A percentile compares a stretch with the other conserved stretches of the same genome.
phyloP scores from a whole-genome alignment of 2,329 filamentous ascomycete species.

The Cordyceps cateniannulata region DNA sequence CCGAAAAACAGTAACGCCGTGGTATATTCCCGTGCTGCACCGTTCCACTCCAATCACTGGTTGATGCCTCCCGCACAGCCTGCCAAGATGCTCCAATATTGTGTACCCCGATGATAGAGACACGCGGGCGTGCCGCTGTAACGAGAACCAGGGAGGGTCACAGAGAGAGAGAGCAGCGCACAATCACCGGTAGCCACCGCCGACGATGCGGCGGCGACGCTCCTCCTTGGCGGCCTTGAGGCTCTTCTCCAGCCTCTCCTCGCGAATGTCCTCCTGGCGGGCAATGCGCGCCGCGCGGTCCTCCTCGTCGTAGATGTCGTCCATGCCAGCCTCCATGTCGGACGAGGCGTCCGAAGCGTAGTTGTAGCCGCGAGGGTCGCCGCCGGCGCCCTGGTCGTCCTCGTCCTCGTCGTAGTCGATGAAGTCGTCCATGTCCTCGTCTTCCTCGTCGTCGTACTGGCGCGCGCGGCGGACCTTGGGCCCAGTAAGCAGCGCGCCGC shows the following conservation, averaged over 20 bases:
- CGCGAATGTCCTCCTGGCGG: constrained; percentile 59
- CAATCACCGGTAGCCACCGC: constrained; percentile 15
- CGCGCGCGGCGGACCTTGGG: constrained; percentile 25
- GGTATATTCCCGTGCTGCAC: neutral
- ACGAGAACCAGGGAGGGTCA: no score
- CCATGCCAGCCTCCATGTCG: constrained; percentile 72
- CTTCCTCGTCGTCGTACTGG: constrained; percentile 52
- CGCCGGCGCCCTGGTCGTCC: constrained; percentile 29
- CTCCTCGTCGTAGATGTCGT: constrained; percentile 70
- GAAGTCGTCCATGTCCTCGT: constrained; percentile 56
- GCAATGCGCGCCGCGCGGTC: constrained; percentile 54
- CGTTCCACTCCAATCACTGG: neutral
- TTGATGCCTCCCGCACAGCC: neutral
- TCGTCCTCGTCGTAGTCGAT: constrained; percentile 56
- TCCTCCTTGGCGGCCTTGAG: constrained; percentile 59
- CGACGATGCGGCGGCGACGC: constrained; percentile 37
- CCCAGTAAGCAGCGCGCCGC: constrained; percentile 35
- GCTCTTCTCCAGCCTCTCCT: constrained; percentile 54
- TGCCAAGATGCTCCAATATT: no score
- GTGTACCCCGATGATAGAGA: no score
- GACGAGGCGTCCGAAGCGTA: constrained; percentile 62
- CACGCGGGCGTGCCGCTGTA: no score
- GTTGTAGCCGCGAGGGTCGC: constrained; percentile 36
- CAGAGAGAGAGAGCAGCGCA: neutral
- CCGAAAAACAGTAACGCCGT: constrained; percentile 11